Evolutionary conservation across 768 basidiomycete genomes (phyloP), one percentile per base, ranked within the genome.

Genomic region (Obba rivulosa): DNA sequence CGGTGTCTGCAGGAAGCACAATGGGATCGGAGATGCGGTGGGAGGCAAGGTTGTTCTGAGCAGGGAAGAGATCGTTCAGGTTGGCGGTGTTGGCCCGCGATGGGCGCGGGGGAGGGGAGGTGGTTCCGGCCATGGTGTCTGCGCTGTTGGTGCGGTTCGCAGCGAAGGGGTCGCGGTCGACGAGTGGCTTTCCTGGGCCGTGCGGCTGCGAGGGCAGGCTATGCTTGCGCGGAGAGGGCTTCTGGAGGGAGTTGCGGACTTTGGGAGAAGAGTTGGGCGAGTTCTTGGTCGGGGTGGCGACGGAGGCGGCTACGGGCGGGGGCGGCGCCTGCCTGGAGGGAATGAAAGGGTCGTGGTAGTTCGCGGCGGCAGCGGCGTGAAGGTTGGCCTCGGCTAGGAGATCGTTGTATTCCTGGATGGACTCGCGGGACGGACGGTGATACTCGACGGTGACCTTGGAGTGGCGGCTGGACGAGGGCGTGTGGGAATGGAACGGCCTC

Each of bases 11-110:
- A 23, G 65, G 51, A 38, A 61, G 49, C 52, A 64, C 51, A 7
- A 52, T 55, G 40, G 79, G 82, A 21, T 72, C 67, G 28, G 80
- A 82, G 47, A 80, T 68, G 45, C 80, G 77, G 41, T 77, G 78
- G 18, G 71, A 57, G 4, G 75, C 67, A 35, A 75, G 60, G 42
- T 67, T 56, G 40, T 65, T 55, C 46, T 70, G 69, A 8, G 66
- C 45, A 4, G 79, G 70, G 63, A 83, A 84, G 59, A 91, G 69
- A 68, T 92, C 89, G 66, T 76, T 81, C 42, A 92, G 74, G 46
- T 75, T 90, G 28, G 83, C 85, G 3, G 90, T 92, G 65, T 92
- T 92, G 51, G 85, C 85, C 48, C 90, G 78, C 40, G 87, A 89
- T 0, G 90, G 90, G 38, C 90, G 78, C 2, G 85, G 82, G 8